Evolutionary conservation across 768 basidiomycete species (phyloP), one percentile per base, ranked within the genome.

Genomic region (Panellus pusillus): DNA sequence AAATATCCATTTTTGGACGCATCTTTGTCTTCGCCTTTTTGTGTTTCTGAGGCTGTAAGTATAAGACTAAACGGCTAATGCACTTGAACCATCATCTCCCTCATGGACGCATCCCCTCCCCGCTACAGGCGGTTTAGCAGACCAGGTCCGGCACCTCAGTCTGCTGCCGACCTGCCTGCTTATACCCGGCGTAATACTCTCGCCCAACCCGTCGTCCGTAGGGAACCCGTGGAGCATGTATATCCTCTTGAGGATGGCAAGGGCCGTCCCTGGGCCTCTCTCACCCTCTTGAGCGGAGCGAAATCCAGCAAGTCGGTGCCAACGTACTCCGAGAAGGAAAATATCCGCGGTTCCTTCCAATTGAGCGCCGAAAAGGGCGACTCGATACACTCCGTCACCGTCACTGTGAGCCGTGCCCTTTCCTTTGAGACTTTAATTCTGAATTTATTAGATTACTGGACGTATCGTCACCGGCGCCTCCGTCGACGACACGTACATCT

Each of bases 241-340:
- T 79, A 73, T 59, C 67, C 72, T 37, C 62, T 76, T 43, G 61
- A 66, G 20, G 77, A 78, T 50, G 70, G 73, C 35, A 78, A 74
- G 59, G 67, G 66, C 49, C 71, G 65, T 41, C 73, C 77, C 51
- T 77, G 75, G 74, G 69, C 75, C 47, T 72, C 74, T 40, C 73
- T 80, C 50, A 76, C 70, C 46, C 66, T 80, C 53, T 68, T 65
- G 63, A 81, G 79, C 69, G 79, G 78, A 60, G 79, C 79, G 12
- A 79, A 77, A 64, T 79, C 79, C 3, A 67, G 75, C 9, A 77
- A 75, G 50, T 79, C 77, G 47, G 65, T 80, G 31, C 79, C 80
- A 9, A 78, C 76, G 18, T 79, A 78, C 64, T 77, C 75, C 61
- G 79, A 82, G 71, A 80, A 78, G 68, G 79, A 80, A 64, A 73